Evolutionary conservation across 352 stramenopile genomes (phyloP).

Genomic region (Thraustochytrium sp.): DNA sequence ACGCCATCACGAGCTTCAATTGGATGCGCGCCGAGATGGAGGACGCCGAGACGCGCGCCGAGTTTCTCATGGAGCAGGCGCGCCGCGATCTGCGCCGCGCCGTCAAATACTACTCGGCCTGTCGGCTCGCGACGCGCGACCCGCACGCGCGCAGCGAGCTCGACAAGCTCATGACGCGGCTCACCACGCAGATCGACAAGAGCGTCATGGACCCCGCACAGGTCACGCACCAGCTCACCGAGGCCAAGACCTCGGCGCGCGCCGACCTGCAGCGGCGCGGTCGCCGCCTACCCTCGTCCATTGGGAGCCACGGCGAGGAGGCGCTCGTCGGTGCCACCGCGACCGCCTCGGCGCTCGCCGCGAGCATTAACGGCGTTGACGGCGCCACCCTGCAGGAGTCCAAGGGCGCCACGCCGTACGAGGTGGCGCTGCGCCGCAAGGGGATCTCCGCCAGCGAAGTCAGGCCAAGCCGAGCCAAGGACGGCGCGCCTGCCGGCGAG

Average conservation of each 20-base stretch:
- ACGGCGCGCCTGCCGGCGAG: background rate
- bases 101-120: background rate
- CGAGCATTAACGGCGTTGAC: too few species aligned
- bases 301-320: background rate
- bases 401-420: background rate
- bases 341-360: background rate
- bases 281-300: background rate
- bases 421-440: background rate
- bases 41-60: slow-evolving; percentile 2
- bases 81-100: background rate
- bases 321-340: too few species aligned
- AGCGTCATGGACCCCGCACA: background rate
- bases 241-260: background rate
- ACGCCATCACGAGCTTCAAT: background rate
- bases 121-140: background rate
- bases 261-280: background rate
- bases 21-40: slow-evolving; percentile 1
- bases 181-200: background rate
- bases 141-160: background rate
- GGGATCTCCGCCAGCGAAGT: background rate
- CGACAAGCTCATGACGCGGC: slow-evolving; percentile 3
- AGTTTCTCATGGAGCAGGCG: slow-evolving; percentile 1
- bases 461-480: background rate
- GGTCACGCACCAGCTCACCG: background rate
- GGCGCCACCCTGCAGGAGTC: background rate